A percentile compares a stretch with the other conserved stretches of the same genome.
Evolutionary conservation across 139 green algal species (phyloP).

Genomic region (Gonium pectorale): DNA sequence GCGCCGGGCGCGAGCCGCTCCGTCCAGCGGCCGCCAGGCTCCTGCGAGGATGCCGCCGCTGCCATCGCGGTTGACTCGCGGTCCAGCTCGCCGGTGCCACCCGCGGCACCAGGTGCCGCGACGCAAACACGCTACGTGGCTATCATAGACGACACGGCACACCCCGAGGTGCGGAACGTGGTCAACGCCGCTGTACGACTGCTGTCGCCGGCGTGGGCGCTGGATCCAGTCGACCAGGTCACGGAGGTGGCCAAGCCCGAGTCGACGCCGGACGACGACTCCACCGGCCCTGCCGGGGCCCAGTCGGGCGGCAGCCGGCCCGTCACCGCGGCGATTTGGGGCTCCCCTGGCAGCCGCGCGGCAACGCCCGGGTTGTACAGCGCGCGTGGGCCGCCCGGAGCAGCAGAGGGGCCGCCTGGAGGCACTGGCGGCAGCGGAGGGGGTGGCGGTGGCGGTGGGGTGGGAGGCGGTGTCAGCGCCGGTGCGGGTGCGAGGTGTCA

Average conservation of each 20-base stretch:
- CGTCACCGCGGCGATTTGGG: background rate
- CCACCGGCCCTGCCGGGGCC: background rate
- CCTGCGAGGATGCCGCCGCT: background rate
- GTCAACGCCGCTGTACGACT: slow-evolving; percentile 20
- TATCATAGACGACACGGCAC: slow-evolving; percentile 52
- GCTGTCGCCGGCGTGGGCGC: slow-evolving; percentile 4
- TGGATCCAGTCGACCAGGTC: slow-evolving; percentile 50
- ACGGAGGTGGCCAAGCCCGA: slow-evolving; percentile 44
- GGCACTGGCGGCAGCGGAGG: background rate
- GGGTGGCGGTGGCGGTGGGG: background rate
- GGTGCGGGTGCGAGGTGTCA: slow-evolving; percentile 22
- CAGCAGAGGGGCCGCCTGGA: background rate
- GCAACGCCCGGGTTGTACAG: too few species aligned
- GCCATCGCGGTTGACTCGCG: too few species aligned
- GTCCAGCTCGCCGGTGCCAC: too few species aligned
- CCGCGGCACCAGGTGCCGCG: too few species aligned
- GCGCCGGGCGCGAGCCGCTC: background rate
- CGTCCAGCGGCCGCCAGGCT: background rate
- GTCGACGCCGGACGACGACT: slow-evolving; percentile 1
- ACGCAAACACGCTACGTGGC: slow-evolving; percentile 50
- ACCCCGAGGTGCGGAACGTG: slow-evolving; percentile 53
- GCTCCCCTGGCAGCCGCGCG: too few species aligned
- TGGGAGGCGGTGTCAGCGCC: background rate
- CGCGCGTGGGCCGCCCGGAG: background rate
- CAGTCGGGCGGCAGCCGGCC: background rate